These are phyloP conservation scores for Colletotrichum sp. DNA, from an alignment of 2,329 filamentous ascomycete genomes.

Conservation along the genomic window DNA sequence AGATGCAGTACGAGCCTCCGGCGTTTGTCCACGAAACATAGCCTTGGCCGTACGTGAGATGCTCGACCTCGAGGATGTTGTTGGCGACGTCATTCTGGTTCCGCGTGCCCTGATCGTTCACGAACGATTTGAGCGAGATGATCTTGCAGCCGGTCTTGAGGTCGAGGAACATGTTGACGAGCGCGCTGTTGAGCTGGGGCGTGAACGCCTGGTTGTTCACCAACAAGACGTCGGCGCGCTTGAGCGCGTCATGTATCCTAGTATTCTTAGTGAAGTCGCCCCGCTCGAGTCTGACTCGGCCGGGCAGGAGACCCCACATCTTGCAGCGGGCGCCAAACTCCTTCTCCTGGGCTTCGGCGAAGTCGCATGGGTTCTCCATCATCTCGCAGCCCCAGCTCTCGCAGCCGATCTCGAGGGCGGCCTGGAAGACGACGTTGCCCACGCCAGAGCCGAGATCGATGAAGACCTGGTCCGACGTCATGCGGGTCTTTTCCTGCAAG, in stretches of 20 bases:
- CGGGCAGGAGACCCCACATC: constrained; percentile 86
- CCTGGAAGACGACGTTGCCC: constrained; percentile 93
- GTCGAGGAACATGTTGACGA: constrained; percentile 91
- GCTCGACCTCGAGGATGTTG: constrained; percentile 79
- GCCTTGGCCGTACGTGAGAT: constrained; percentile 63
- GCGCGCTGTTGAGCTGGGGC: constrained; percentile 80
- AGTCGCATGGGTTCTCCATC: constrained; percentile 87
- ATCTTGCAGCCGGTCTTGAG: constrained; percentile 90
- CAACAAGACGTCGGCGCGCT: constrained; percentile 90
- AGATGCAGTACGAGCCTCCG: constrained; percentile 86
- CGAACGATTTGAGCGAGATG: constrained; percentile 91
- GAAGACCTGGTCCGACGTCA: constrained; percentile 86
- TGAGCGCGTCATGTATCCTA: constrained; percentile 74
- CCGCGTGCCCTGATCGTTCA: constrained; percentile 78
- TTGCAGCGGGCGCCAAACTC: constrained; percentile 87
- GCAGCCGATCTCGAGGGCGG: constrained; percentile 90
- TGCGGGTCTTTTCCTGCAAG: constrained; percentile 74
- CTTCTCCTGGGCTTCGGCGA: constrained; percentile 78
- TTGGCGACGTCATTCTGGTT: constrained; percentile 81
- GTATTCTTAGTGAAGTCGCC: constrained; percentile 83
- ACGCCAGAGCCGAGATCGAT: constrained; percentile 96
- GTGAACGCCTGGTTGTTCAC: constrained; percentile 99
- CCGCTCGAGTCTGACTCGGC: constrained; percentile 77
- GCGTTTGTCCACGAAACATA: constrained; percentile 94
- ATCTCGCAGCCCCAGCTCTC: constrained; percentile 97